Percentiles rank a stretch among this genome's conserved stretches.
phyloP scores from a whole-genome alignment of 257 asterid species.

The Parsonsia alboflavescens region DNA sequence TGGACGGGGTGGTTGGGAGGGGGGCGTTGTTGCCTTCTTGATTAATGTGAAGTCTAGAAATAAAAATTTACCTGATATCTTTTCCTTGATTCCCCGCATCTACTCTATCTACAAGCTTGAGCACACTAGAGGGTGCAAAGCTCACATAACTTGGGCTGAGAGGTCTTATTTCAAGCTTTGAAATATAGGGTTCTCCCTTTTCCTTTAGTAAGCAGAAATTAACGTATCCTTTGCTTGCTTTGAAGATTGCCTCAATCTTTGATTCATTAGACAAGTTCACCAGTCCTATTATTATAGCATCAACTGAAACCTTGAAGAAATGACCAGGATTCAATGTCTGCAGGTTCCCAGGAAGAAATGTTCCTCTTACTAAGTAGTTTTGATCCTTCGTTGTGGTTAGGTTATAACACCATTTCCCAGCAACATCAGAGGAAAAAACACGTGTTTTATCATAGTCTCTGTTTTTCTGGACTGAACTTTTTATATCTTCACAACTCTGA shows the following conservation, averaged over 20 bases:
- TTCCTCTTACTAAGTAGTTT: slow-evolving; percentile 46
- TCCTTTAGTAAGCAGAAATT: slow-evolving; percentile 47
- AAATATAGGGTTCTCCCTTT: slow-evolving; percentile 39
- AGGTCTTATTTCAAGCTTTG: slow-evolving; percentile 47
- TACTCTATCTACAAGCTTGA: slow-evolving; percentile 48
- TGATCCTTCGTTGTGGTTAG: slow-evolving; percentile 36
- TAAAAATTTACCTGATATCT: slow-evolving; percentile 38
- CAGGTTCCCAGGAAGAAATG: slow-evolving; percentile 37
- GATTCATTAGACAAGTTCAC: slow-evolving; percentile 24
- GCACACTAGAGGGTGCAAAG: slow-evolving; percentile 25
- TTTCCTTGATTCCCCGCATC: slow-evolving; percentile 34
- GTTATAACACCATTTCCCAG: slow-evolving; percentile 47
- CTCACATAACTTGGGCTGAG: slow-evolving; percentile 30
- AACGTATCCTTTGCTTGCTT: slow-evolving; percentile 34
- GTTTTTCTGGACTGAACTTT: slow-evolving; percentile 22
- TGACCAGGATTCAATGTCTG: slow-evolving; percentile 18
- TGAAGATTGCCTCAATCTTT: slow-evolving; percentile 39
- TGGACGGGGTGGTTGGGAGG: not conserved
- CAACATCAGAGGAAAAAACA: slow-evolving; percentile 29
- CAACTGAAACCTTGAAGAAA: slow-evolving; percentile 36
- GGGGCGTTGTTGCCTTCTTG: not conserved
- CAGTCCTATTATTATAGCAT: slow-evolving; percentile 36
- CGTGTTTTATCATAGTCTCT: slow-evolving; percentile 30
- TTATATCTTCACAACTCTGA: slow-evolving; percentile 33
- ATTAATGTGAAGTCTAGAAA: not conserved